Evolutionary conservation across 176 grass and related monocot genomes (phyloP), one percentile per base, ranked within the genome.

Genomic region (Triticum urartu): DNA sequence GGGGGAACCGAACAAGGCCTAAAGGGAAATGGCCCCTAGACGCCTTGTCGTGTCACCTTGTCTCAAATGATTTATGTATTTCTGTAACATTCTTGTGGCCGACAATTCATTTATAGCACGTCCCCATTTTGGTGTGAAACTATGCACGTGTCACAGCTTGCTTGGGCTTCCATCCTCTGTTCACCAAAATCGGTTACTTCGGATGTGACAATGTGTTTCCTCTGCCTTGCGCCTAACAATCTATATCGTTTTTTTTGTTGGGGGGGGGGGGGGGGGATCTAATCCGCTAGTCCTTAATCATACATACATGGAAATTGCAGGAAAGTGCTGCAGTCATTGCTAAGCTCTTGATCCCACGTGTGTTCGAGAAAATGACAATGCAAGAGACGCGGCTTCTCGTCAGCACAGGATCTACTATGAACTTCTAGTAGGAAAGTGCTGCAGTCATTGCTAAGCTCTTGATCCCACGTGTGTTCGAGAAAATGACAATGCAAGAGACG

Each of bases 361-460:
- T 92, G 83, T 89, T 98, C 72, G 95, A 98, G 90, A 94, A 91
- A 87, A 90, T 98, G 91, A 71, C 88, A 86, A 91, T 93, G 91
- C 85, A 87, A 86, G 93, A 98, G 84, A 24, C 93, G 63, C 92
- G 95, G 82, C 84, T 81, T 81, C 56, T 94, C 22, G 64, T 95
- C 13, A 81, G 86, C 38, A 93, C 95, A 92, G 90, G 88, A 80
- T 95, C 91, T 17, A 88, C 35, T 5, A 83, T 95, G 88, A 92
- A 89, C 52, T 80, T 84, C n/a, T n/a, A n/a, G n/a, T n/a, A n/a
- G n/a, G n/a, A n/a, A n/a, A n/a, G n/a, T n/a, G n/a, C n/a, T n/a
- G 81, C 91, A 70, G 95, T 92, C 10, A 61, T 92, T 65, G 89
- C 91, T 9, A 94, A 90, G 76, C 72, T 95, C 38, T 86, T 95